phyloP scores from a whole-genome alignment of 1,284 basidiomycete species.

The Trichosporon ovoides region DNA sequence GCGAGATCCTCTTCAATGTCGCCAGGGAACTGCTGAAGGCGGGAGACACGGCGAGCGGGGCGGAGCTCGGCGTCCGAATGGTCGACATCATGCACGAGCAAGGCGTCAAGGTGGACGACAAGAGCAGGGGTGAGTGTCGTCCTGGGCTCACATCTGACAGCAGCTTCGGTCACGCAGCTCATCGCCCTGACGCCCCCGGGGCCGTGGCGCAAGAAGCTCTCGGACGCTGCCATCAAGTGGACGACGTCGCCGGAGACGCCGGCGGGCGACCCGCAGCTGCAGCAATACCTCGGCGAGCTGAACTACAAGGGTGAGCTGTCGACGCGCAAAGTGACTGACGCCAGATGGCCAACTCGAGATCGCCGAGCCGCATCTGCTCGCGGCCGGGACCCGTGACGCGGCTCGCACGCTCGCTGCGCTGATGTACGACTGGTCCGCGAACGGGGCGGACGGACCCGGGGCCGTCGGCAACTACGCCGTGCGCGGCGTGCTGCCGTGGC shows the following conservation, averaged over 20 bases:
- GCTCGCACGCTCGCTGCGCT: slow-evolving; percentile 77
- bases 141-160: background rate
- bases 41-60: slow-evolving; percentile 79
- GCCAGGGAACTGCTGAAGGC: slow-evolving; percentile 76
- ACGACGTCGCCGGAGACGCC: slow-evolving; percentile 70
- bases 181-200: slow-evolving; percentile 50
- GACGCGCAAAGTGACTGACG: background rate
- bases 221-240: slow-evolving; percentile 57
- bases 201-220: slow-evolving; percentile 52
- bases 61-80: slow-evolving; percentile 70
- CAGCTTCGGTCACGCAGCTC: slow-evolving; percentile 49
- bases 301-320: slow-evolving; percentile 68
- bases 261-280: slow-evolving; percentile 75
- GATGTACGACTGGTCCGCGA: slow-evolving; percentile 67
- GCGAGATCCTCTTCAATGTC: slow-evolving; percentile 81
- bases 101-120: slow-evolving; percentile 62
- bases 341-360: slow-evolving; percentile 66
- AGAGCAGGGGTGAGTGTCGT: slow-evolving; percentile 59
- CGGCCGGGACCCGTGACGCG: slow-evolving; percentile 78
- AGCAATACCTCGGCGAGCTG: slow-evolving; percentile 80
- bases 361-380: slow-evolving; percentile 74
- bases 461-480: slow-evolving; percentile 66
- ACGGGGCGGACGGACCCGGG: slow-evolving; percentile 38
- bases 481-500: slow-evolving; percentile 77
- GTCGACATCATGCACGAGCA: slow-evolving; percentile 73